Percentiles rank a stretch among this genome's conserved stretches.
Evolutionary conservation across 1,139 yeast species (phyloP).

Genomic region (Suhomyces bolitotheri): DNA sequence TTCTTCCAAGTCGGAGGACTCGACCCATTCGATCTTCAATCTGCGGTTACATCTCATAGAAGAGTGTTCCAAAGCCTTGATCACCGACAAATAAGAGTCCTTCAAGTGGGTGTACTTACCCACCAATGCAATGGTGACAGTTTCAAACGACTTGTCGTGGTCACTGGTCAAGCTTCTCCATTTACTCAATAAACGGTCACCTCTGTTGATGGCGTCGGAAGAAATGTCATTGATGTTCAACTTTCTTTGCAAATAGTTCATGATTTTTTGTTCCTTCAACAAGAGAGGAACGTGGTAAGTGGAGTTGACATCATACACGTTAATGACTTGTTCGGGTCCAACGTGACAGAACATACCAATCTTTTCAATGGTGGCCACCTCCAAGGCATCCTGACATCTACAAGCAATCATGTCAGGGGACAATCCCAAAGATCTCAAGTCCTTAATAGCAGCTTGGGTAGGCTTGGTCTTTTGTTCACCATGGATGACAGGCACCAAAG

Average conservation of each 20-base stretch:
- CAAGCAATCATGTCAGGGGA: constrained; percentile 97
- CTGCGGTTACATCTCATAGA: constrained; percentile 86
- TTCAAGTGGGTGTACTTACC: constrained; percentile 96
- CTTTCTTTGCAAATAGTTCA: constrained; percentile 70
- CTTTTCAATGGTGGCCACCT: constrained; percentile 81
- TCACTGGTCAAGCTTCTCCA: constrained; percentile 84
- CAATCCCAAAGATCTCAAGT: constrained; percentile 90
- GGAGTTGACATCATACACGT: constrained; percentile 95
- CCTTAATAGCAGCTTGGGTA: constrained; percentile 98
- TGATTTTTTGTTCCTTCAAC: constrained; percentile 82
- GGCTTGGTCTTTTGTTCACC: constrained; percentile 99
- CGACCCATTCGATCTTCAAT: constrained; percentile 93
- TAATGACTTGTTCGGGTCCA: constrained; percentile 94
- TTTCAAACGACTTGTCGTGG: constrained; percentile 77
- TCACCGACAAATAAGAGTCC: constrained; percentile 92
- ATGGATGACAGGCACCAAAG: constrained; percentile 94
- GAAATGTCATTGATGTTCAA: constrained; percentile 59
- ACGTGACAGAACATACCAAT: constrained; percentile 99
- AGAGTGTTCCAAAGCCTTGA: constrained; percentile 92
- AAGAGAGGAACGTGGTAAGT: constrained; percentile 96
- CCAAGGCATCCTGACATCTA: constrained; percentile 86
- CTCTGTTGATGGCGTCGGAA: constrained; percentile 58
- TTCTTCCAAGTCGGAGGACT: constrained; percentile 85
- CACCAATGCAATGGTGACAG: constrained; percentile 91
- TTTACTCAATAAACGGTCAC: constrained; percentile 66